A percentile compares a stretch with the other conserved stretches of the same genome.
phyloP scores from a whole-genome alignment of 2,329 filamentous ascomycete genomes.

The Monilinia fructicola region DNA sequence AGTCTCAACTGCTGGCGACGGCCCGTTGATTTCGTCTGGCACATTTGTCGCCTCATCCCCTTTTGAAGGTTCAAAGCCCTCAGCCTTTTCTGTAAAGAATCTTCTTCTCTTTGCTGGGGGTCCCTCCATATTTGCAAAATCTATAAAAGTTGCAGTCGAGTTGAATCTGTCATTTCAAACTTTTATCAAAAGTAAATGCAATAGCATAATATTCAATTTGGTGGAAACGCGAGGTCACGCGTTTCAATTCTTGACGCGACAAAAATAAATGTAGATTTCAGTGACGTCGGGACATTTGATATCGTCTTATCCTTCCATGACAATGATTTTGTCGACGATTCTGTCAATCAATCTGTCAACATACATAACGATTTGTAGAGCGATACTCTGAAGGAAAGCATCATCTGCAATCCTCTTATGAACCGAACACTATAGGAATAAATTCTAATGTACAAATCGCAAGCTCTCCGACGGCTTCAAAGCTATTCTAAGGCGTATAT shows the following conservation, averaged over 20 bases:
- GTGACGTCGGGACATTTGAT: constrained; percentile 26
- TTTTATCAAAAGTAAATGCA: neutral
- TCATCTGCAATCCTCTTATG: neutral
- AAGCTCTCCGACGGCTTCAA: constrained; percentile 30
- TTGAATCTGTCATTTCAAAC: neutral
- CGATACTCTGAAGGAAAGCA: neutral
- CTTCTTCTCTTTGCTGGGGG: constrained; percentile 50
- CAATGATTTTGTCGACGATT: neutral
- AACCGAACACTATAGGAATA: neutral
- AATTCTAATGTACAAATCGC: constrained; percentile 15
- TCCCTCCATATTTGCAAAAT: constrained; percentile 41
- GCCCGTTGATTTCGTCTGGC: constrained; percentile 37
- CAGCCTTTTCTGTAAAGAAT: constrained; percentile 46
- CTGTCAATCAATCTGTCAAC: neutral
- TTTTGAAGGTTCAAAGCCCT: constrained; percentile 31
- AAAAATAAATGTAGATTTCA: constrained; percentile 15
- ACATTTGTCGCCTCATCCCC: constrained; percentile 28
- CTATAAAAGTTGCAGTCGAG: neutral
- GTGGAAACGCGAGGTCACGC: constrained; percentile 32
- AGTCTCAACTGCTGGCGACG: constrained; percentile 20
- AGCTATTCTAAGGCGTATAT: constrained; percentile 24
- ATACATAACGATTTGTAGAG: neutral
- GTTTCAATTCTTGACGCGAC: constrained; percentile 23
- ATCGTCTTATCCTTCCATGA: neutral
- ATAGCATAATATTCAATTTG: constrained; percentile 20